These are phyloP conservation scores for Fusarium sp. DNA, from an alignment of 2,329 filamentous ascomycete genomes.

Conservation along the genomic window DNA sequence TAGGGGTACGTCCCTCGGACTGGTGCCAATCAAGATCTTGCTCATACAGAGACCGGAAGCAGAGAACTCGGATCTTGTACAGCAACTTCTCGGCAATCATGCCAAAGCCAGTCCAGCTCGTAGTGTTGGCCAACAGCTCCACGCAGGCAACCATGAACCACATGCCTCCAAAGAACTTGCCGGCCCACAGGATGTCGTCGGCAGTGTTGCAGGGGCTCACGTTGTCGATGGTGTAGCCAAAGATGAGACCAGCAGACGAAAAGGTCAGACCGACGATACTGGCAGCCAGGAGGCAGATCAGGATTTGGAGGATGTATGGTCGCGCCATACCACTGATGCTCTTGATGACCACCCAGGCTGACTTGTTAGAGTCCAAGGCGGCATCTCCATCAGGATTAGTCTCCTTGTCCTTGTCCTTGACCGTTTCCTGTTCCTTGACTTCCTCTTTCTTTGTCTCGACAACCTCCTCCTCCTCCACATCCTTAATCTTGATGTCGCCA, in stretches of 20 bases:
- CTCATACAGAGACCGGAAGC: constrained; percentile 72
- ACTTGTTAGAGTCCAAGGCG: constrained; percentile 55
- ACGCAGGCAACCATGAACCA: constrained; percentile 65
- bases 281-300: constrained; percentile 56
- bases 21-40: constrained; percentile 80
- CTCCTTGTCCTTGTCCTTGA: constrained; percentile 45
- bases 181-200: constrained; percentile 50
- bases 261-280: constrained; percentile 68
- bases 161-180: constrained; percentile 66
- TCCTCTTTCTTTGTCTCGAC: constrained; percentile 51
- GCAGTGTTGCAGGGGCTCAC: constrained; percentile 61
- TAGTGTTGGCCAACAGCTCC: constrained; percentile 64
- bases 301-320: constrained; percentile 53
- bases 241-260: constrained; percentile 65
- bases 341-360: constrained; percentile 54
- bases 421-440: constrained; percentile 46
- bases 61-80: constrained; percentile 71
- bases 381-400: constrained; percentile 47
- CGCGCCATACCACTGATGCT: constrained; percentile 52
- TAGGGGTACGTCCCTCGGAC: constrained; percentile 70
- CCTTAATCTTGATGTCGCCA: constrained; percentile 45
- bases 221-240: constrained; percentile 55
- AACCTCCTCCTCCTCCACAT: constrained; percentile 53
- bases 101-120: constrained; percentile 64
- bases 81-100: constrained; percentile 71